Conservation (phyloP, 2,329 filamentous ascomycete species). For the Diaporthe eres region DNA sequence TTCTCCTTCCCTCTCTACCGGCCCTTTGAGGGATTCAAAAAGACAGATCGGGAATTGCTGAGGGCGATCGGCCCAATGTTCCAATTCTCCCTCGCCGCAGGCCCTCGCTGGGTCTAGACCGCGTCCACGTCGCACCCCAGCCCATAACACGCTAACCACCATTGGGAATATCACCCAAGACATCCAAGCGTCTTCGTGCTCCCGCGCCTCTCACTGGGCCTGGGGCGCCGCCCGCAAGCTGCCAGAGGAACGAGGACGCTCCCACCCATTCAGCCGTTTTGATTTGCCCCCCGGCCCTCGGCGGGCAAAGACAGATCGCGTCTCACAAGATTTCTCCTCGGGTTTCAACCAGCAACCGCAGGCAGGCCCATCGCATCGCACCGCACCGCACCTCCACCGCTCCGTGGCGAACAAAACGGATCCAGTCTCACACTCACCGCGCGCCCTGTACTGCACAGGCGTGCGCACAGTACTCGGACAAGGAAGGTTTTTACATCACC, state of each 20-base stretch:
- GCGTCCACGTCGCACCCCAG: slow-evolving; percentile 21
- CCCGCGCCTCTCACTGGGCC: background rate
- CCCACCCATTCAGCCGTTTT: background rate
- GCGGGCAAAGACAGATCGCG: slow-evolving; percentile 20
- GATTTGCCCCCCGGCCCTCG: background rate
- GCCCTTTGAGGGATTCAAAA: background rate
- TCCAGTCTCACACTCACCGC: slow-evolving; percentile 23
- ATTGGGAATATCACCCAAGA: slow-evolving; percentile 30
- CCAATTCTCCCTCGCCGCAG: slow-evolving; percentile 15
- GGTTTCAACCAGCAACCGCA: slow-evolving; percentile 22
- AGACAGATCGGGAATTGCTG: slow-evolving; percentile 37
- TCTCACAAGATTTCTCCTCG: slow-evolving; percentile 17
- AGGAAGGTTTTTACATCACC: no score
- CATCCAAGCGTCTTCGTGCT: slow-evolving; percentile 14
- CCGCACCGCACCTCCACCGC: background rate
- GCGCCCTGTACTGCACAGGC: background rate
- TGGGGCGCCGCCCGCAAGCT: background rate
- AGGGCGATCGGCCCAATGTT: slow-evolving; percentile 33
- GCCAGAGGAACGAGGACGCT: background rate
- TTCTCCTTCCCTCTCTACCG: background rate
- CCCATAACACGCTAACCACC: slow-evolving; percentile 27
- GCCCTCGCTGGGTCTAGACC: slow-evolving; percentile 33
- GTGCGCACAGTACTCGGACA: background rate
- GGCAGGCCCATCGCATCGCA: background rate
- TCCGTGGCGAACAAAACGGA: background rate